A percentile compares a stretch with the other conserved stretches of the same genome.
Conservation (phyloP, 257 asterid genomes). For the Rhazya stricta region DNA sequence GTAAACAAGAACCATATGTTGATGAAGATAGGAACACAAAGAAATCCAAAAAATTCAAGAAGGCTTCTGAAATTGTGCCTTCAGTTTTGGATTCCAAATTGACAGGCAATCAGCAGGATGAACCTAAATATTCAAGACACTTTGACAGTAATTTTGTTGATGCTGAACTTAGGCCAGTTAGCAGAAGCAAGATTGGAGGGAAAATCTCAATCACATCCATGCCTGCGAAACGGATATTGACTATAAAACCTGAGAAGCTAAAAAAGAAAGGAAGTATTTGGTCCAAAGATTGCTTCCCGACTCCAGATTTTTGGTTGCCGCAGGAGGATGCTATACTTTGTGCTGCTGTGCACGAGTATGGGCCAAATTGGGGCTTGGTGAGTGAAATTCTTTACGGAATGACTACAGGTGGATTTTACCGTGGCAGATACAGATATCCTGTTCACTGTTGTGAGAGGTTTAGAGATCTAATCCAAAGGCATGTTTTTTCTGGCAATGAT, state of each 20-base stretch:
- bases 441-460: constrained; percentile 91
- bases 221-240: constrained; percentile 66
- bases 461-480: constrained; percentile 81
- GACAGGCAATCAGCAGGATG: constrained; percentile 46
- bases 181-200: constrained; percentile 60
- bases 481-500: constrained; percentile 62
- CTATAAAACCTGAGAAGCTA: constrained; percentile 69
- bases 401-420: constrained; percentile 73
- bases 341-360: constrained; percentile 79
- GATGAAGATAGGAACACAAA: constrained; percentile 55
- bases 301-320: constrained; percentile 78
- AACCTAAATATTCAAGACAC: constrained; percentile 35
- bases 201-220: constrained; percentile 55
- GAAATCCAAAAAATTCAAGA: constrained; percentile 58
- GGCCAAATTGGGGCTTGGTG: constrained; percentile 81
- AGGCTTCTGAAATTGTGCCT: constrained; percentile 41
- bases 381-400: constrained; percentile 72
- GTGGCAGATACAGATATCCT: constrained; percentile 86
- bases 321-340: constrained; percentile 82
- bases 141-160: constrained; percentile 47
- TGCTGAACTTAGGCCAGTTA: constrained; percentile 48
- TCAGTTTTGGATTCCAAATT: constrained; percentile 34
- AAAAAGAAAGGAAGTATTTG: constrained; percentile 61
- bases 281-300: constrained; percentile 64
- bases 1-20: constrained; percentile 45